Evolutionary conservation across 2,329 filamentous ascomycete species (phyloP).

Genomic region (Epichloe sylvatica): DNA sequence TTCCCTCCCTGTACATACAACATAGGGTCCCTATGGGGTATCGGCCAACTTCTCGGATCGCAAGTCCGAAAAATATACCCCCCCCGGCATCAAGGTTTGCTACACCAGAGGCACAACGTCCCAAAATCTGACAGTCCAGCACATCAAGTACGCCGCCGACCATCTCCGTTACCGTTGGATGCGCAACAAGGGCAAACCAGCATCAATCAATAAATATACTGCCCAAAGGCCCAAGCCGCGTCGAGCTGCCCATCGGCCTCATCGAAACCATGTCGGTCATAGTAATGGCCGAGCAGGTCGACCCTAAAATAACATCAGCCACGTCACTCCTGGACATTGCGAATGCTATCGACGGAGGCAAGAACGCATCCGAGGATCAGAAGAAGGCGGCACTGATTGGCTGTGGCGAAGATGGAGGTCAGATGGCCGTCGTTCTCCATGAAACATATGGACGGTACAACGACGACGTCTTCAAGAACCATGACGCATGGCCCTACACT

Average conservation of each 20-base stretch:
- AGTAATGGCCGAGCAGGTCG: slow-evolving; percentile 8
- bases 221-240: slow-evolving; percentile 9
- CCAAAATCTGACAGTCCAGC: not conserved
- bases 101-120: not conserved
- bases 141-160: slow-evolving; percentile 2
- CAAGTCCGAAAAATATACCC: no score
- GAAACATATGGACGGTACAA: fast-evolving
- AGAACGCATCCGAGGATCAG: slow-evolving; percentile 1
- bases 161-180: slow-evolving; percentile 1
- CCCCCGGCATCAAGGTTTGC: no score
- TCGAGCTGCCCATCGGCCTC: slow-evolving; percentile 8
- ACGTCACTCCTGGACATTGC: slow-evolving; percentile 13
- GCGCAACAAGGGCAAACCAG: not conserved
- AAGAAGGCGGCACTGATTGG: slow-evolving; percentile 11
- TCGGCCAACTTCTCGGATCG: no score
- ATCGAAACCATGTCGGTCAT: not conserved
- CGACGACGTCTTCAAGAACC: fast-evolving
- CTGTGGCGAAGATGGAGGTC: slow-evolving; percentile 14
- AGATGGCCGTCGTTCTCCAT: not conserved
- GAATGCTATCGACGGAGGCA: slow-evolving; percentile 12
- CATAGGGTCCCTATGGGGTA: no score
- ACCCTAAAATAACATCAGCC: slow-evolving; percentile 5
- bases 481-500: not conserved
- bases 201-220: slow-evolving; percentile 8
- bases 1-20: no score